Base-by-base conservation (phyloP, 768 basidiomycete species). In the Lentinula sp. region DNA sequence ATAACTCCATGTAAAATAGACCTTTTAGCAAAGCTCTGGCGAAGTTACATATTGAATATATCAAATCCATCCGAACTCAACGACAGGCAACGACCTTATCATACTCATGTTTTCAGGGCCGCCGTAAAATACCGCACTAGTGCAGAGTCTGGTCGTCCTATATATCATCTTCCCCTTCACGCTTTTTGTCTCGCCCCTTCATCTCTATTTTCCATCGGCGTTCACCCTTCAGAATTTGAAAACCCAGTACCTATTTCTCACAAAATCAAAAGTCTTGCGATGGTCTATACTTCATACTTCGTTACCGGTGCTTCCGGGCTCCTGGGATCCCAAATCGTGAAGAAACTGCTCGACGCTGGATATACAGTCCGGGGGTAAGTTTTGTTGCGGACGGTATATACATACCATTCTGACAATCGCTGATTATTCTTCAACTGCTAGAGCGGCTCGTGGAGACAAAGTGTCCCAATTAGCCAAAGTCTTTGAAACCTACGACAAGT, bases 401-500 rank as follows among this genome's bases (percentile, higher is more conserved):
- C 43, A 45, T 0, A 18, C 43, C 18, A 12, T 8, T 46, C 8
- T 20, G n/a, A 9, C 18, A 10, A 48, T 20, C 12, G 46, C 20
- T 35, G 57, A 16, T 69, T 33, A 16, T 45, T 16, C 16, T 43
- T n/a, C 3, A 7, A n/a, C 16, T 43, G n/a, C 6, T 32, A 61
- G 60, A 18, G 12, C 53, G 20, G 60, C 60, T 42, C 60, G 60
- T 10, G 60, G 60, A 32, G 52, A 41, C 6, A 61, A 61, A 56
- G 60, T 61, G 18, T 32, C 51, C 2, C 60, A 52, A n/a, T 35
- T 61, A 10, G 52, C 52, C 6, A 61, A 61, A 13, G 45, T 56
- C 23, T 61, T 61, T 56, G 60, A 10, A 28, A 13, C 6, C 8
- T 61, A 61, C 52, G 53, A 56, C 18, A 54, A 61, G 39, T 61